Evolutionary conservation across 345 rosid genomes (phyloP).

Genomic region (Psidium friedrichsthalianum): DNA sequence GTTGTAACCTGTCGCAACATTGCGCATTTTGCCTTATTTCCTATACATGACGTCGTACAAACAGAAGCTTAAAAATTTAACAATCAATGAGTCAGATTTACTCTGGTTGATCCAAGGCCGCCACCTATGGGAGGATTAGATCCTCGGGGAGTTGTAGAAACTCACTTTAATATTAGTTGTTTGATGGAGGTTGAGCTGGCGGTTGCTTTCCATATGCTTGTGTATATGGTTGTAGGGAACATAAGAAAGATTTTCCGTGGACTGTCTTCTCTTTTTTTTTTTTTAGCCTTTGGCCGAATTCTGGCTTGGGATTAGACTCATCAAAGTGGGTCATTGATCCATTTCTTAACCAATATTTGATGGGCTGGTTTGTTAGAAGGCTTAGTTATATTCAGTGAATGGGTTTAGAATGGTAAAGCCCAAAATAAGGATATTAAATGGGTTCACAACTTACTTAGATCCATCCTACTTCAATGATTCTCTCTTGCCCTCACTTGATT

Average conservation of each 20-base stretch:
- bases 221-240: neutral
- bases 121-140: neutral
- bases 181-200: neutral
- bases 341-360: too few species aligned
- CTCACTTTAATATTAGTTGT: neutral
- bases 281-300: neutral
- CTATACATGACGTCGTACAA: neutral
- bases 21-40: neutral
- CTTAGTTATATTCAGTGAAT: too few species aligned
- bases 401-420: too few species aligned
- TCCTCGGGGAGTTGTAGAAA: neutral
- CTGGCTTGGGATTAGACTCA: neutral
- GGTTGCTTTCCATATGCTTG: neutral
- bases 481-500: too few species aligned
- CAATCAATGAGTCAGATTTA: neutral
- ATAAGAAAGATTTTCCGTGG: neutral
- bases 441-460: too few species aligned
- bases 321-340: too few species aligned
- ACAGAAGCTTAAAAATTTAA: neutral
- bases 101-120: neutral
- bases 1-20: neutral
- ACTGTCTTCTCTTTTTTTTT: neutral
- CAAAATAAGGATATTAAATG: too few species aligned
- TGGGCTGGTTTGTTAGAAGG: too few species aligned
- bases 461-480: too few species aligned